Conservation (phyloP, 164 flowering plant species). For the Malania oleifera region DNA sequence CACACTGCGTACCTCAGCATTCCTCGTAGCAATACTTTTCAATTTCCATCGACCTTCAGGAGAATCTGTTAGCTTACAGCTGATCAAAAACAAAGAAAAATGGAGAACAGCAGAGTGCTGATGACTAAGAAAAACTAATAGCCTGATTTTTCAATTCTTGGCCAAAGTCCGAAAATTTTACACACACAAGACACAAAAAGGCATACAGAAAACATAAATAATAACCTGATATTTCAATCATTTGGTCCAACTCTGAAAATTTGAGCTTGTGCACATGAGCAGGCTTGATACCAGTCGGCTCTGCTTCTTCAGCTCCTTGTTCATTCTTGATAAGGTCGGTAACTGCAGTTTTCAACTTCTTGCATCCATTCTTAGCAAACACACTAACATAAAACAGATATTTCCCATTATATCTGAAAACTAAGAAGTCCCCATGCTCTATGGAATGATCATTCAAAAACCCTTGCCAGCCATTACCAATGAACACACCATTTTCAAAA, state of each 20-base stretch:
- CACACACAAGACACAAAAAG: too few relatives aligned
- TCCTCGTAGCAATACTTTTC: not conserved
- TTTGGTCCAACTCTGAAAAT: not conserved
- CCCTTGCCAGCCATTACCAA: not conserved
- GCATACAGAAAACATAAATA: too few relatives aligned
- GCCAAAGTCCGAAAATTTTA: too few relatives aligned
- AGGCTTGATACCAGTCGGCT: not conserved
- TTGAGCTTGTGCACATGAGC: constrained; percentile 1
- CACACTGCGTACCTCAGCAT: not conserved
- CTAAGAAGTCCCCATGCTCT: not conserved
- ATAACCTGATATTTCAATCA: constrained; percentile 2
- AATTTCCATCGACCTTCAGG: not conserved
- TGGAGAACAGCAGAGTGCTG: not conserved
- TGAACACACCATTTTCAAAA: not conserved
- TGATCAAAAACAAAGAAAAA: not conserved
- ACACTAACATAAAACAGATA: not conserved
- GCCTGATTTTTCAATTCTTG: not conserved
- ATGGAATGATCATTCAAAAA: not conserved
- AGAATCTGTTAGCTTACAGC: not conserved
- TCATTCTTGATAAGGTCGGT: too few relatives aligned
- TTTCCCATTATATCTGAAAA: not conserved
- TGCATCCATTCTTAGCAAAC: not conserved
- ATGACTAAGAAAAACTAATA: constrained; percentile 7
- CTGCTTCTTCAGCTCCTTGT: too few relatives aligned
- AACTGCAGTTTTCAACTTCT: not conserved